phyloP scores from a whole-genome alignment of 108 stramenopile genomes.

The Cyclotella sp. region DNA sequence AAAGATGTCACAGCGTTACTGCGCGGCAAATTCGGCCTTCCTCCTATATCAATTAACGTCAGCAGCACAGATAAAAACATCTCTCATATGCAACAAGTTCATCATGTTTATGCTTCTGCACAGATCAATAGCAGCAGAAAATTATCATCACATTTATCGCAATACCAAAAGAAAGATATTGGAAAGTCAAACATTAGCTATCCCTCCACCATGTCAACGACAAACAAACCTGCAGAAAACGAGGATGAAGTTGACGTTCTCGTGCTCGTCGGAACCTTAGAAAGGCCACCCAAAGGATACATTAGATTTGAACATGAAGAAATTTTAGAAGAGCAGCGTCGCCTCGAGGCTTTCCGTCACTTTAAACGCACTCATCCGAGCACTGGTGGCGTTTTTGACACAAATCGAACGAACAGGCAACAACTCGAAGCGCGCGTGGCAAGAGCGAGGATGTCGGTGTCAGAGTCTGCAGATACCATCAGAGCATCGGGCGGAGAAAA shows the following conservation, averaged over 20 bases:
- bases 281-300: slow-evolving; percentile 47
- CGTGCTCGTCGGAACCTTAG: slow-evolving; percentile 53
- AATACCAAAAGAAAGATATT: not conserved
- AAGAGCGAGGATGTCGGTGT: slow-evolving; percentile 13
- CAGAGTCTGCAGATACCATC: slow-evolving; percentile 31
- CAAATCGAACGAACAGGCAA: not conserved
- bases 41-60: slow-evolving; percentile 1
- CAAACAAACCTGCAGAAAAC: not conserved
- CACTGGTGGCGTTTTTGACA: no score
- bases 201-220: no score
- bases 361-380: not conserved
- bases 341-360: slow-evolving; percentile 25
- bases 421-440: not conserved
- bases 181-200: no score
- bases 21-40: slow-evolving; percentile 55
- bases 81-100: slow-evolving; percentile 14
- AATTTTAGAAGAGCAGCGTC: slow-evolving; percentile 27
- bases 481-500: slow-evolving; percentile 33
- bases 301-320: slow-evolving; percentile 56
- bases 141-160: not conserved
- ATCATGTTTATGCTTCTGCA: not conserved
- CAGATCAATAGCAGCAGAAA: not conserved
- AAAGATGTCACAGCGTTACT: slow-evolving; percentile 53
- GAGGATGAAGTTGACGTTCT: slow-evolving; percentile 44
- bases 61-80: not conserved